Evolutionary conservation across 2,329 filamentous ascomycete genomes (phyloP).

Genomic region (Fusarium denticulatum): DNA sequence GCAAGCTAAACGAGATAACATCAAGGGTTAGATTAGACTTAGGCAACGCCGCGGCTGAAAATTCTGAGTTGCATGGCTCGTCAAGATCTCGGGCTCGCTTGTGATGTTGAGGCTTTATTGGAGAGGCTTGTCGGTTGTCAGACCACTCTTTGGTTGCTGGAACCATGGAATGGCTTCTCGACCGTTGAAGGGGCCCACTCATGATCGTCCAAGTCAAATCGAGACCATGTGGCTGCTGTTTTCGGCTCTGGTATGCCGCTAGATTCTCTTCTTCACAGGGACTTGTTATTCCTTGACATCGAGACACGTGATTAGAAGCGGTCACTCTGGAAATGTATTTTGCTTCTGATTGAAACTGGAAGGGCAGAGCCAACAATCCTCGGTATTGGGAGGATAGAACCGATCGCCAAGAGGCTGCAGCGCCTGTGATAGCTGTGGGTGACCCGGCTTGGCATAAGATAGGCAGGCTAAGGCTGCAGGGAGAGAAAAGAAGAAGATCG

Average conservation of each 20-base stretch:
- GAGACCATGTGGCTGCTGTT: conserved; percentile 19
- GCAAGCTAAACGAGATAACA: background rate
- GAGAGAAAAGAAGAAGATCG: background rate
- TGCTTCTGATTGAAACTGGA: background rate
- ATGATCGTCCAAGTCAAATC: conserved; percentile 3
- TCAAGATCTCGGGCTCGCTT: background rate
- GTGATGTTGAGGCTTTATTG: background rate
- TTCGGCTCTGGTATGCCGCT: conserved; percentile 38
- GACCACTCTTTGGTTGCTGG: conserved; percentile 2
- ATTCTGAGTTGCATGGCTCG: background rate
- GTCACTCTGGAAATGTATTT: background rate
- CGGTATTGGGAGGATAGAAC: background rate
- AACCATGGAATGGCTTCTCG: conserved; percentile 33
- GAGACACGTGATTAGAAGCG: background rate
- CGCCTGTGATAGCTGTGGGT: conserved; percentile 18
- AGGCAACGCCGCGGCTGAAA: conserved; percentile 10
- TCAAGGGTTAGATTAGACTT: background rate
- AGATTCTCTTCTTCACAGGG: conserved; percentile 17
- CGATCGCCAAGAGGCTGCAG: conserved; percentile 35
- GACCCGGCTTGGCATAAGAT: conserved; percentile 38
- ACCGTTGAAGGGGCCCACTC: conserved; percentile 30
- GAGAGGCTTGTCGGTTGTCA: background rate
- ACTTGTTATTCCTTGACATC: background rate
- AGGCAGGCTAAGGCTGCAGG: background rate
- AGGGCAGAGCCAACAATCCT: background rate